Conservation (phyloP, 202 grass and related monocot genomes). For the Saccharum hybrid region DNA sequence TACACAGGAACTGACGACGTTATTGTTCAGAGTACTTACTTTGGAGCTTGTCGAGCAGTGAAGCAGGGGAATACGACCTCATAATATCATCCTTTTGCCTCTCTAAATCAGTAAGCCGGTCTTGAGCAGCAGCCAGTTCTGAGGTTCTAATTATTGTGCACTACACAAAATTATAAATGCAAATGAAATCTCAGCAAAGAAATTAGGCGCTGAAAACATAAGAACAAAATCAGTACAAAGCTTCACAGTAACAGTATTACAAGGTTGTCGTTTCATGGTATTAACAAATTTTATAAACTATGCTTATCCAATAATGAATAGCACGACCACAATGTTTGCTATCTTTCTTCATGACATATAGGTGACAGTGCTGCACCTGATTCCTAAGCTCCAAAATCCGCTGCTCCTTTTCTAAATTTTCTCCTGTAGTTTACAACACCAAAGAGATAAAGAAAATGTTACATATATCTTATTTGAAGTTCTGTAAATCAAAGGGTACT, state of each 20-base stretch:
- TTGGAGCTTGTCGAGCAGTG: conserved; percentile 75
- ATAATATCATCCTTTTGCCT: conserved; percentile 79
- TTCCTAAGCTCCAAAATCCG: conserved; percentile 82
- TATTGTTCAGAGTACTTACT: conserved; percentile 50
- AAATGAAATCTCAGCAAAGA: conserved; percentile 24
- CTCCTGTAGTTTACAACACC: conserved; percentile 55
- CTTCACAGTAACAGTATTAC: background rate
- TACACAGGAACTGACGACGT: background rate
- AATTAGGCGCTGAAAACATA: background rate
- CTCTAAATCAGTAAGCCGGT: conserved; percentile 71
- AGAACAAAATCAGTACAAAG: background rate
- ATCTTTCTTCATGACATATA: conserved; percentile 4
- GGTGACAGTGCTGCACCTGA: conserved; percentile 51
- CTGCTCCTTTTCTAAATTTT: conserved; percentile 90
- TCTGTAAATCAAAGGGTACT: conserved; percentile 15
- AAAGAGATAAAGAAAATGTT: background rate
- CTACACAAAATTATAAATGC: conserved; percentile 51
- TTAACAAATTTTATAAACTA: background rate
- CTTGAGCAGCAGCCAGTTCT: conserved; percentile 82
- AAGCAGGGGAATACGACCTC: conserved; percentile 64
- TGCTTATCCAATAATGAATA: background rate
- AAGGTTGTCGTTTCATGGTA: background rate
- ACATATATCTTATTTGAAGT: background rate
- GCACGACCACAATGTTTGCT: background rate
- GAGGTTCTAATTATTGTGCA: conserved; percentile 88